A percentile compares a stretch with the other conserved stretches of the same genome.
Evolutionary conservation across 441 rosid species (phyloP).

Genomic region (Eruca vesicaria): DNA sequence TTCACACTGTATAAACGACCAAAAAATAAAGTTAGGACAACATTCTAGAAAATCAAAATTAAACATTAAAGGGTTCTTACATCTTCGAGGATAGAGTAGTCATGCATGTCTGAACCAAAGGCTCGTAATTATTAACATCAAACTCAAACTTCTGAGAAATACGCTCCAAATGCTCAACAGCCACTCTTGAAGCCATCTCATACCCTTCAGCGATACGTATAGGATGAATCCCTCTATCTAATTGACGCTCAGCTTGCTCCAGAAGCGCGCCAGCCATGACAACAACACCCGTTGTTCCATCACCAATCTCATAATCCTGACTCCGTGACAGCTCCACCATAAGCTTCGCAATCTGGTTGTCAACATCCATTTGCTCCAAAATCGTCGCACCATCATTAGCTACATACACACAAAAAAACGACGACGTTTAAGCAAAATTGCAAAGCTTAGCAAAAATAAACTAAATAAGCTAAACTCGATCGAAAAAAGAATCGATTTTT

Average conservation of each 20-base stretch:
- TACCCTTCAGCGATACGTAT: constrained; percentile 89
- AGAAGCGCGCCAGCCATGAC: constrained; percentile 93
- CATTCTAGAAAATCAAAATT: background rate
- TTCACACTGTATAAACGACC: constrained; percentile 62
- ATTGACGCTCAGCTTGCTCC: constrained; percentile 86
- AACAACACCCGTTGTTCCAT: constrained; percentile 98
- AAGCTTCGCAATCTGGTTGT: constrained; percentile 92
- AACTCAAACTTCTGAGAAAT: constrained; percentile 83
- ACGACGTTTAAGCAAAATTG: background rate
- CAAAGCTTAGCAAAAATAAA: too few relatives aligned
- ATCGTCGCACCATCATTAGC: constrained; percentile 98
- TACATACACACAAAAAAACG: constrained; percentile 17
- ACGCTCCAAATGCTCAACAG: constrained; percentile 71
- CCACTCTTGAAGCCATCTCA: constrained; percentile 88
- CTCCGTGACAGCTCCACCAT: constrained; percentile 92
- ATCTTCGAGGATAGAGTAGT: constrained; percentile 93
- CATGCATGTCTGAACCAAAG: constrained; percentile 92
- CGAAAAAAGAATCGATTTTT: background rate
- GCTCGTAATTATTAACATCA: constrained; percentile 59
- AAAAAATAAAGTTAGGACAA: background rate
- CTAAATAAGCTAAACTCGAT: background rate
- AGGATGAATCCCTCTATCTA: constrained; percentile 93
- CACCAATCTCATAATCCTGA: constrained; percentile 97
- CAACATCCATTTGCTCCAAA: constrained; percentile 98
- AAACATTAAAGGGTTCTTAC: constrained; percentile 36